phyloP scores from a whole-genome alignment of 805 yeast species.

The Pichia membranifaciens region DNA sequence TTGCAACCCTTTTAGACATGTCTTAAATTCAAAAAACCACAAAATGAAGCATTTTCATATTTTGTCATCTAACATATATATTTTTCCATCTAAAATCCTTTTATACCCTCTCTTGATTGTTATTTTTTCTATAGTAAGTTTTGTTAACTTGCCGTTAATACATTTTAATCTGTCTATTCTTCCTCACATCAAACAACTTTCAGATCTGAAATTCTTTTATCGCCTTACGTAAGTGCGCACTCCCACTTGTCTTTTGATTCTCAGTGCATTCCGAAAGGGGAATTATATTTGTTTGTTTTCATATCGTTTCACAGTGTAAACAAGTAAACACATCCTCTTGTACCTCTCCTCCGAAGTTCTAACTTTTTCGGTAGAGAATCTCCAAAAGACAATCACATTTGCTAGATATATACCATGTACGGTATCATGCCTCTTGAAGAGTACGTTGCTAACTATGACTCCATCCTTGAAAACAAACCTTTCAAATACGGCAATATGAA shows the following conservation, averaged over 20 bases:
- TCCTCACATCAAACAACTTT: too few relatives aligned
- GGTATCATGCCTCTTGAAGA: conserved; percentile 26
- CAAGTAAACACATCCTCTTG: neutral
- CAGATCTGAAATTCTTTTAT: neutral
- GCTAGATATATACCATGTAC: conserved; percentile 19
- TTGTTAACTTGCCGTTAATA: neutral
- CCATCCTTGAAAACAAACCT: conserved; percentile 24
- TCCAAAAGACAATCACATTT: neutral
- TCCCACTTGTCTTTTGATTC: too few relatives aligned
- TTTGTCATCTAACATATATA: too few relatives aligned
- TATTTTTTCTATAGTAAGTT: too few relatives aligned
- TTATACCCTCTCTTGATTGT: too few relatives aligned
- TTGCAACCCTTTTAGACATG: too few relatives aligned
- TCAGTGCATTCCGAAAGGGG: neutral
- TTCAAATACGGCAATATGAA: conserved; percentile 26
- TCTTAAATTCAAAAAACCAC: too few relatives aligned
- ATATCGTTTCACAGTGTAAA: neutral
- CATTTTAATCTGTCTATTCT: too few relatives aligned
- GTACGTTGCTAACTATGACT: conserved; percentile 26
- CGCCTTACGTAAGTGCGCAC: neutral
- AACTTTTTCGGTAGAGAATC: too few relatives aligned
- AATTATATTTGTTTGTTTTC: neutral
- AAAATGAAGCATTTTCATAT: too few relatives aligned
- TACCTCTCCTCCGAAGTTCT: too few relatives aligned
- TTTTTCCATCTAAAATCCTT: neutral